Conservation (phyloP, 1,139 yeast species). For the Yamadazyma aaseri region DNA sequence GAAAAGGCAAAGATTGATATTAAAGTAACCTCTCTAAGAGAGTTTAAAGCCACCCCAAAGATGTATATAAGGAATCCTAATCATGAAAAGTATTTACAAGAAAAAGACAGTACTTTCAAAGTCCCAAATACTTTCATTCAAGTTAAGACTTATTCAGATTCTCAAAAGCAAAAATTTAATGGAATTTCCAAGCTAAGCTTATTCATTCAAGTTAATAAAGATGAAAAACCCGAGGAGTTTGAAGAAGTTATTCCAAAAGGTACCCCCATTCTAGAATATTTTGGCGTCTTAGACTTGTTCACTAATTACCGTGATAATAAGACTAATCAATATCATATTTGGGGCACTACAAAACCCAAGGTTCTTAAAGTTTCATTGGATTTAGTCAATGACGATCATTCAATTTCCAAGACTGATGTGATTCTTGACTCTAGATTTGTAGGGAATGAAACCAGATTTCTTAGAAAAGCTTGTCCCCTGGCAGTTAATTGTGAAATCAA, state of each 20-base stretch:
- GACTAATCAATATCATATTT: slow-evolving; percentile 72
- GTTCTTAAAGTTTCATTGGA: slow-evolving; percentile 53
- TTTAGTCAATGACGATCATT: slow-evolving; percentile 12
- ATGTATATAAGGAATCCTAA: slow-evolving; percentile 35
- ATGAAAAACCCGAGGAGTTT: slow-evolving; percentile 9
- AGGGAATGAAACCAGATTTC: slow-evolving; percentile 75
- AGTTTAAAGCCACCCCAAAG: slow-evolving; percentile 31
- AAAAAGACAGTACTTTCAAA: slow-evolving; percentile 23
- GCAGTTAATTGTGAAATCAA: slow-evolving; percentile 69
- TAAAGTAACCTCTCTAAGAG: slow-evolving; percentile 24
- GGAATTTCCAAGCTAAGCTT: slow-evolving; percentile 75
- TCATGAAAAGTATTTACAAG: slow-evolving; percentile 28
- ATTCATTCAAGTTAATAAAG: slow-evolving; percentile 31
- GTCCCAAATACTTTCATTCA: slow-evolving; percentile 29
- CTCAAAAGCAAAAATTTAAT: slow-evolving; percentile 60
- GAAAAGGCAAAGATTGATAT: slow-evolving; percentile 15
- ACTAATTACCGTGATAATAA: slow-evolving; percentile 61
- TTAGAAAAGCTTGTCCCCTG: slow-evolving; percentile 65
- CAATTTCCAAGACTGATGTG: slow-evolving; percentile 38
- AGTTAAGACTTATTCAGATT: slow-evolving; percentile 52
- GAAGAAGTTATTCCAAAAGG: slow-evolving; percentile 40
- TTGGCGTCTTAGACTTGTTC: slow-evolving; percentile 72
- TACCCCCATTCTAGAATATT: slow-evolving; percentile 58
- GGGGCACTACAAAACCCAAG: slow-evolving; percentile 84
- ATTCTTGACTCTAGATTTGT: slow-evolving; percentile 75